A percentile compares a stretch with the other conserved stretches of the same genome.
These are phyloP conservation scores for Zymoseptoria passerinii DNA, from an alignment of 2,329 filamentous ascomycete genomes.

Conservation along the genomic window DNA sequence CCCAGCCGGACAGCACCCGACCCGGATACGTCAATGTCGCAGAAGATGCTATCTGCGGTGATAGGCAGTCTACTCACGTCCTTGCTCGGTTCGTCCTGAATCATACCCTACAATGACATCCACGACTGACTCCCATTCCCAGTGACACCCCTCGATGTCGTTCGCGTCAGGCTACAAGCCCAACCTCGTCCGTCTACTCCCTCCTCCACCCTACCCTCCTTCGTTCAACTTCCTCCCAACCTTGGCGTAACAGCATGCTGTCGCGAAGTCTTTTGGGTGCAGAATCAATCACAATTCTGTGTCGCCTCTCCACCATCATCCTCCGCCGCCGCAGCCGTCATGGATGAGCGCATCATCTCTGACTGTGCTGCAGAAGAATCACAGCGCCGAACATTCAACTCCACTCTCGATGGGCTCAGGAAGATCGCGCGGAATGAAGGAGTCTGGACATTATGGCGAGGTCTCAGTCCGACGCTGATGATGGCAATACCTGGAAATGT, in stretches of 20 bases:
- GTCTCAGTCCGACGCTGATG: conserved; percentile 82
- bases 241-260: conserved; percentile 92
- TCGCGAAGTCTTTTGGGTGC: conserved; percentile 93
- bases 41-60: conserved; percentile 93
- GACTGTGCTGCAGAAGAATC: conserved; percentile 84
- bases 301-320: conserved; percentile 46
- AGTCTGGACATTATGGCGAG: conserved; percentile 77
- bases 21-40: conserved; percentile 66
- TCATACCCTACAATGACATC: background rate
- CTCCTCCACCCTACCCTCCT: conserved; percentile 44
- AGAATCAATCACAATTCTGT: conserved; percentile 73
- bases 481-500: conserved; percentile 96
- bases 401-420: conserved; percentile 80
- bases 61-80: conserved; percentile 85
- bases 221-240: conserved; percentile 68
- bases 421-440: conserved; percentile 97
- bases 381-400: conserved; percentile 74
- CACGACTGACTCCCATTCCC: conserved; percentile 5
- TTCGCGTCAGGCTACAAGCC: conserved; percentile 87
- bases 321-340: conserved; percentile 34
- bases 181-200: conserved; percentile 52
- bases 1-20: conserved; percentile 17
- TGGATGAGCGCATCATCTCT: conserved; percentile 37
- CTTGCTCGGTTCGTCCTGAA: conserved; percentile 57
- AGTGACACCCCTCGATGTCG: conserved; percentile 95